A percentile compares a stretch with the other conserved stretches of the same genome.
Conservation (phyloP, 805 yeast genomes). For the Hemisphaericaspora nanyangensis region DNA sequence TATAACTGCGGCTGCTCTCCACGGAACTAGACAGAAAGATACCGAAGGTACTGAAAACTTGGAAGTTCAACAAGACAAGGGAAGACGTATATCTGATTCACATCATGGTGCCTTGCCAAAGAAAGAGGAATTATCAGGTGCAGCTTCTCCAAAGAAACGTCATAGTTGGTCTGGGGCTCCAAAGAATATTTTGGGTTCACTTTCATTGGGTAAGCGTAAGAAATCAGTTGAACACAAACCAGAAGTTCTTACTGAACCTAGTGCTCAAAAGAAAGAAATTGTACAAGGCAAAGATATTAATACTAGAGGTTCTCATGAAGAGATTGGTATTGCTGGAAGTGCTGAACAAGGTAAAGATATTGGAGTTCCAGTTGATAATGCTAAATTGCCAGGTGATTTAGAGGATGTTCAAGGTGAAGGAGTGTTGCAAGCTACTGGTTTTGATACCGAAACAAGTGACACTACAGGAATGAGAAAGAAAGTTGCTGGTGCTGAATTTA, state of each 20-base stretch:
- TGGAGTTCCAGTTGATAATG: neutral
- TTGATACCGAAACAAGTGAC: neutral
- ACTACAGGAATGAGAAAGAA: neutral
- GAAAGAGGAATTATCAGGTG: neutral
- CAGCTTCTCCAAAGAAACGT: neutral
- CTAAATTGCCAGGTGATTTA: neutral
- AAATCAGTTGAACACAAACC: neutral
- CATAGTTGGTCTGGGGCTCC: neutral
- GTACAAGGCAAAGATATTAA: too few relatives aligned
- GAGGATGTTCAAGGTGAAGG: neutral
- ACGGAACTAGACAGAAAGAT: neutral
- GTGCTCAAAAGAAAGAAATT: too few relatives aligned
- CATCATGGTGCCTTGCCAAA: neutral
- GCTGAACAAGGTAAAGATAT: neutral
- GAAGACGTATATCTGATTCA: neutral
- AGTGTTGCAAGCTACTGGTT: neutral
- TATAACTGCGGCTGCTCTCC: slow-evolving; percentile 1
- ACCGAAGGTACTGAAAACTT: neutral
- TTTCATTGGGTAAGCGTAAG: neutral
- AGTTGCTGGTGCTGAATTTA: neutral
- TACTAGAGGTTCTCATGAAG: neutral
- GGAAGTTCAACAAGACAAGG: neutral
- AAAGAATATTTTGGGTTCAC: neutral
- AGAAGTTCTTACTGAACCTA: too few relatives aligned
- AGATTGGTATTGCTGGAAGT: neutral